These are phyloP conservation scores for Gorgonomyces haynaldii DNA, from an alignment of 192 early-diverging fungal species.

Conservation along the genomic window DNA sequence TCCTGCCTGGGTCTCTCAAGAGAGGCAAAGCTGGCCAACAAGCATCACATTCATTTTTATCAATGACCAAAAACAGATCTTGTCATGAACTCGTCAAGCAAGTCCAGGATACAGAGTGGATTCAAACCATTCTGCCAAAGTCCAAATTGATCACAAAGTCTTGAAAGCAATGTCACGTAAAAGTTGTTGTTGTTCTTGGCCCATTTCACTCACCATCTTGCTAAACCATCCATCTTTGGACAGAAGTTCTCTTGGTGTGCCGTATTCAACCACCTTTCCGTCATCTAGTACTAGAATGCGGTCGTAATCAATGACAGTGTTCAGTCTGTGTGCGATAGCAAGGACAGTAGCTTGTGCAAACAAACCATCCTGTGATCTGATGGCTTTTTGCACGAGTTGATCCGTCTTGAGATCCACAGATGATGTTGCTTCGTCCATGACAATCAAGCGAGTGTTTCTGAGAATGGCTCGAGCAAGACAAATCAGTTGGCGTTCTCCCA, in stretches of 20 bases:
- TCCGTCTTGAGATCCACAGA: slow-evolving; percentile 32
- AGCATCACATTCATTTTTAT: slow-evolving; percentile 24
- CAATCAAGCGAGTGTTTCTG: slow-evolving; percentile 26
- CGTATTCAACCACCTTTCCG: slow-evolving; percentile 41
- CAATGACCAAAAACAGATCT: slow-evolving; percentile 11
- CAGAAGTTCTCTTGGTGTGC: slow-evolving; percentile 30
- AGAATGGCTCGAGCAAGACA: slow-evolving; percentile 67
- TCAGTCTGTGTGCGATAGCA: slow-evolving; percentile 34
- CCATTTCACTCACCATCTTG: slow-evolving; percentile 39
- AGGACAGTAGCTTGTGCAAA: slow-evolving; percentile 38
- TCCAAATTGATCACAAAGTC: slow-evolving; percentile 13
- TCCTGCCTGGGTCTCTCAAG: slow-evolving; percentile 78
- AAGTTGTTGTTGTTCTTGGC: too few relatives aligned
- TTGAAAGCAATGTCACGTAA: slow-evolving; percentile 18
- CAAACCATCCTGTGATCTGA: slow-evolving; percentile 15
- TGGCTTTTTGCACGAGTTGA: slow-evolving; percentile 25
- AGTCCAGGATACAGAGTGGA: slow-evolving; percentile 15
- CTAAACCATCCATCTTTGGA: slow-evolving; percentile 30
- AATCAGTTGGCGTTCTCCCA: slow-evolving; percentile 78
- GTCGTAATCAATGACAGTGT: slow-evolving; percentile 34
- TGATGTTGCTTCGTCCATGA: slow-evolving; percentile 38
- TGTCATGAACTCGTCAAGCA: slow-evolving; percentile 3
- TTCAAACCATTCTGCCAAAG: slow-evolving; percentile 19
- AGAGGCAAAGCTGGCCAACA: slow-evolving; percentile 67
- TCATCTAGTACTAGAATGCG: slow-evolving; percentile 27